Percentiles rank a stretch among this genome's conserved stretches.
Evolutionary conservation across 495 filamentous ascomycete genomes (phyloP).

Genomic region (Stereocaulon alpinum): DNA sequence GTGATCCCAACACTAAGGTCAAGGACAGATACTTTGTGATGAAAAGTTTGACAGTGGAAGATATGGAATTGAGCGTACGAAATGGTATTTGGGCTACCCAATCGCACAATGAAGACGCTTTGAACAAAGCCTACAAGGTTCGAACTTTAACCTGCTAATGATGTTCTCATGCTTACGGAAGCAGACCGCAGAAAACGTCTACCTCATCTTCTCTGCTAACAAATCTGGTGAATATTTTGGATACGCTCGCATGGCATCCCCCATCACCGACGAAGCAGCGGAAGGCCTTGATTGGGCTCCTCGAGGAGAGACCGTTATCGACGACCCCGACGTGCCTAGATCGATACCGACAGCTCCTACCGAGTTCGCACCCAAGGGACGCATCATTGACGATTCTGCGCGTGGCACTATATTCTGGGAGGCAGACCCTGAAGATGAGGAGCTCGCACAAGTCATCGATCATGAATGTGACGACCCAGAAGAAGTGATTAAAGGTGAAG

Average conservation of each 20-base stretch:
- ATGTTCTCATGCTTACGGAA: constrained; percentile 12
- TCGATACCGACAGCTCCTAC: constrained; percentile 73
- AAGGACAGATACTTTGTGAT: constrained; percentile 79
- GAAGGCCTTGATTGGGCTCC: constrained; percentile 55
- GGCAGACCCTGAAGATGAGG: constrained; percentile 52
- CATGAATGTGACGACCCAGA: constrained; percentile 34
- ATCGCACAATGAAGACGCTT: constrained; percentile 71
- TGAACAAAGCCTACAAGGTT: constrained; percentile 83
- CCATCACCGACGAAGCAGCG: constrained; percentile 65
- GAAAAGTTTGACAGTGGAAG: constrained; percentile 91
- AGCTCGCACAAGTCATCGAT: constrained; percentile 27
- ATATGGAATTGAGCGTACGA: constrained; percentile 79
- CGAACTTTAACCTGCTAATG: constrained; percentile 21
- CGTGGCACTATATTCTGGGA: constrained; percentile 98
- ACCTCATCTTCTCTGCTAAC: constrained; percentile 92
- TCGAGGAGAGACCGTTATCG: constrained; percentile 42
- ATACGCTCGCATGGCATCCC: constrained; percentile 84
- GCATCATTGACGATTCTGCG: constrained; percentile 86
- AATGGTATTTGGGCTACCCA: constrained; percentile 93
- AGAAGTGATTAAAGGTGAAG: constrained; percentile 22
- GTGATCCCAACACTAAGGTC: constrained; percentile 25
- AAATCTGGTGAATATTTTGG: constrained; percentile 98
- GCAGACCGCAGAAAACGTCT: constrained; percentile 77
- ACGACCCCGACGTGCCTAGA: constrained; percentile 54
- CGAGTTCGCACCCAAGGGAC: constrained; percentile 67